Base-by-base conservation (phyloP, 768 basidiomycete genomes). In the Suillus clintonianus region DNA sequence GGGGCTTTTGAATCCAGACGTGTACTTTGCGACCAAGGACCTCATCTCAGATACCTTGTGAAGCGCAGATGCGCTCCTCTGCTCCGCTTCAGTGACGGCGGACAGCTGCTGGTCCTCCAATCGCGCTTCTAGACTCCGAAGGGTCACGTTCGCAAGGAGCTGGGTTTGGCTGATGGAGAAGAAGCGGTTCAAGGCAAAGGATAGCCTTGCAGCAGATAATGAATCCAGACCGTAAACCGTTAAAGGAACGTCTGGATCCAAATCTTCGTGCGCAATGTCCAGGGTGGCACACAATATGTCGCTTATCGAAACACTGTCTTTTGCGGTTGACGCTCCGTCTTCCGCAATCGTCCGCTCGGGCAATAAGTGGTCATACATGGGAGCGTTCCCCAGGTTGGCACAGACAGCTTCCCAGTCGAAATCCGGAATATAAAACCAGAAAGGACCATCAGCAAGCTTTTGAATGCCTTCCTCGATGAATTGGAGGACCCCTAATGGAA, bases 221-320 rank as follows among this genome's bases (percentile, higher is more conserved):
- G 81, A 82, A 64, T 82, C 81, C 19, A 81, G 69, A 10, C 81
- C 81, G 47, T 81, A 82, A 2, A 76, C 70, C 1, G 78, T 80
- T 54, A 82, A 70, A 2, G 81, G 80, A 7, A 79, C 73, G 14
- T 80, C 74, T 1, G 66, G 57, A 7, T 72, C 72, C 53, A 82
- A 76, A 39, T 81, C 79, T 22, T 74, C 70, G 22, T 62, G 63
- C 2, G 74, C 61, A 27, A 82, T 65, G 53, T 76, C 77, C n/a
- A 79, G 66, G 30, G 71, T 64, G 24, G 61, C 43, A 24, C 64
- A 64, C 22, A 68, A 65, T 43, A 65, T 65, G 48, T 70, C 65
- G 22, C 66, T 60, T 14, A 70, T 54, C 5, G 60, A 64, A 37
- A 66, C 64, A 9, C 50, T 24, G 58, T 47, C 37, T 13, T 63